Conservation (phyloP, 306 rosid genomes). For the Quercus cerris region DNA sequence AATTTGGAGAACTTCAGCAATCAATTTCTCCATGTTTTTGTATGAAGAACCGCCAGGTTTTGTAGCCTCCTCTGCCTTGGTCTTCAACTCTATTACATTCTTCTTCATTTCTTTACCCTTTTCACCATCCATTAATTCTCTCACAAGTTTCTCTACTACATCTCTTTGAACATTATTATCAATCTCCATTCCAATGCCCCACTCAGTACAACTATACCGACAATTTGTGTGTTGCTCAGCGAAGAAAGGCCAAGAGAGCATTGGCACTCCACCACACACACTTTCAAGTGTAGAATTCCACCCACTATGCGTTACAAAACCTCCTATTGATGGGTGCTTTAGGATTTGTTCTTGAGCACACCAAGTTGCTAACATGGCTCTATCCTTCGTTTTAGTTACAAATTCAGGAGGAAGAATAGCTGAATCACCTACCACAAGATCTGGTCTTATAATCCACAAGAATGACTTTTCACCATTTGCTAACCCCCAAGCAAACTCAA, state of each 20-base stretch:
- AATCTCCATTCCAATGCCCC: conserved; percentile 45
- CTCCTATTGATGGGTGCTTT: conserved; percentile 38
- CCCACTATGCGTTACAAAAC: conserved; percentile 44
- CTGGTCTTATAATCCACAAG: conserved; percentile 53
- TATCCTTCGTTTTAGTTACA: conserved; percentile 24
- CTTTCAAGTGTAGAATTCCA: conserved; percentile 51
- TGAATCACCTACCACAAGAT: conserved; percentile 29
- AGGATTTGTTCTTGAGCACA: conserved; percentile 54
- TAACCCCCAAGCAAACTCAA: conserved; percentile 51
- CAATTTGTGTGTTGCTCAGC: conserved; percentile 33
- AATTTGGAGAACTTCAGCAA: conserved; percentile 15
- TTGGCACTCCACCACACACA: conserved; percentile 35
- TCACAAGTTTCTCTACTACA: conserved; percentile 42
- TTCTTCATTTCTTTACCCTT: conserved; percentile 41
- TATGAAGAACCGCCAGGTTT: conserved; percentile 24
- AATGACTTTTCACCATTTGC: conserved; percentile 33
- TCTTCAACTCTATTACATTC: conserved; percentile 33
- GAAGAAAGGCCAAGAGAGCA: conserved; percentile 42
- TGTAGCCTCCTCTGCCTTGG: conserved; percentile 29
- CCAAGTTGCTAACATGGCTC: conserved; percentile 38
- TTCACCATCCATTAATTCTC: conserved; percentile 37
- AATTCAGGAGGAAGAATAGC: conserved; percentile 28
- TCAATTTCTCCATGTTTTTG: conserved; percentile 33
- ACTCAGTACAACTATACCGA: conserved; percentile 30
- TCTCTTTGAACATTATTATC: conserved; percentile 38